Percentiles rank a stretch among this genome's conserved stretches.
Conservation (phyloP, 805 yeast species). For the Metschnikowia lachancei region DNA sequence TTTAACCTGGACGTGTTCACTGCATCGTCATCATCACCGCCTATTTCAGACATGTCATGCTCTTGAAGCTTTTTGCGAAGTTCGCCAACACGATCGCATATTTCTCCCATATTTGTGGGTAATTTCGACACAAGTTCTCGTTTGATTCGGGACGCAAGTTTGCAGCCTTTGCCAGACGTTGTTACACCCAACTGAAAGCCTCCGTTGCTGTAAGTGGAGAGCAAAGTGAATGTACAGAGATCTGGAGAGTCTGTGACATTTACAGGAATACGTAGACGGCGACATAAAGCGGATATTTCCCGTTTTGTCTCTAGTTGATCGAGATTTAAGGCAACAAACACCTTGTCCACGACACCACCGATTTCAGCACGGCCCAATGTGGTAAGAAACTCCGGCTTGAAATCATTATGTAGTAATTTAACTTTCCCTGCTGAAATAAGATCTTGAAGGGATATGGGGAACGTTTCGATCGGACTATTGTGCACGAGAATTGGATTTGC, state of each 20-base stretch:
- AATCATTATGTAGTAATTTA: conserved; percentile 20
- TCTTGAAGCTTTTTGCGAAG: conserved; percentile 55
- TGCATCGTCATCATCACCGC: conserved; percentile 68
- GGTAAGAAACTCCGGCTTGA: conserved; percentile 45
- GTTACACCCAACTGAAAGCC: conserved; percentile 78
- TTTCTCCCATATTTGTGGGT: conserved; percentile 67
- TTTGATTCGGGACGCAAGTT: conserved; percentile 74
- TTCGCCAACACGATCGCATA: conserved; percentile 67
- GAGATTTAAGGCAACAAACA: conserved; percentile 56
- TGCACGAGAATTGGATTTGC: conserved; percentile 53
- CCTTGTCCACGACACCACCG: conserved; percentile 66
- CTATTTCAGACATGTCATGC: conserved; percentile 48
- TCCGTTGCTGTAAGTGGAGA: conserved; percentile 70
- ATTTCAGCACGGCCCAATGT: conserved; percentile 62
- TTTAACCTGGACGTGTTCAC: conserved; percentile 60
- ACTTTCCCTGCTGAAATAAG: conserved; percentile 27
- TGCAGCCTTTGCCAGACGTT: conserved; percentile 87
- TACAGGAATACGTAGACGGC: conserved; percentile 69
- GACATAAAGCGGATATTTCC: conserved; percentile 51
- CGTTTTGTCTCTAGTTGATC: conserved; percentile 30
- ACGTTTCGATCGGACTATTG: conserved; percentile 22
- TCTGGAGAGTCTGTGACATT: conserved; percentile 75
- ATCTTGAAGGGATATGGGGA: conserved; percentile 27
- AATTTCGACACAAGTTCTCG: conserved; percentile 65
- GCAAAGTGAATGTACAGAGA: conserved; percentile 68